Evolutionary conservation across 225 moss, liverwort and hornwort genomes (phyloP), one percentile per base, ranked within the genome.

Genomic region (Takakia lepidozioides): DNA sequence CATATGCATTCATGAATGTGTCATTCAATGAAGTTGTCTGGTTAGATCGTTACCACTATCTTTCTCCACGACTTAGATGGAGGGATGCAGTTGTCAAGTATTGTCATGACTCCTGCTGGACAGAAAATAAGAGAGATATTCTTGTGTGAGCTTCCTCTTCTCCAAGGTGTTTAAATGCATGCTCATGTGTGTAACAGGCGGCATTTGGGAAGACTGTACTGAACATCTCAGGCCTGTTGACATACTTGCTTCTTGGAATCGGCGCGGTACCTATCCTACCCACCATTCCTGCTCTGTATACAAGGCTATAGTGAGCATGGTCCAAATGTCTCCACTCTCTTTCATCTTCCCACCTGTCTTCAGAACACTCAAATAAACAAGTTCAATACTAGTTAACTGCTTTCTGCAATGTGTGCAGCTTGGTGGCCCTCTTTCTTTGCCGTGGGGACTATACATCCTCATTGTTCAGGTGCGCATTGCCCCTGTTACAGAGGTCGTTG

Each of bases 381-480:
- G 1, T 15, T 8, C 3, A 32, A n/a, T n/a, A n/a, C n/a, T n/a
- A n/a, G n/a, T n/a, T n/a, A n/a, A n/a, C n/a, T n/a, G n/a, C n/a
- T n/a, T n/a, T 34, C 1, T 30, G 45, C 25, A 27, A 15, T 56
- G 56, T n/a, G 16, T 71, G 60, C 75, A 80, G 65, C 82, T 95
- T 28, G 90, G 89, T 58, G 93, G 93, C 51, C 89, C 86, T 38
- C 64, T 95, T 34, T 89, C 93, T 23, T 72, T 95, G 66, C 93
- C 86, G 13, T 95, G 93, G 93, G 90, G 89, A 26, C 62, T 95
- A 19, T 95, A 95, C 36, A 90, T 95, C 72, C 68, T 95, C 39
- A 95, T 95, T 57, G 86, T 86, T 38, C 88, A 93, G 71, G 80
- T 80, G 51, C 13, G 23, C 24, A 8, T 25, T 55, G 35, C 18